phyloP scores from a whole-genome alignment of 2,329 filamentous ascomycete species.

The Cladosporium cucumerinum region DNA sequence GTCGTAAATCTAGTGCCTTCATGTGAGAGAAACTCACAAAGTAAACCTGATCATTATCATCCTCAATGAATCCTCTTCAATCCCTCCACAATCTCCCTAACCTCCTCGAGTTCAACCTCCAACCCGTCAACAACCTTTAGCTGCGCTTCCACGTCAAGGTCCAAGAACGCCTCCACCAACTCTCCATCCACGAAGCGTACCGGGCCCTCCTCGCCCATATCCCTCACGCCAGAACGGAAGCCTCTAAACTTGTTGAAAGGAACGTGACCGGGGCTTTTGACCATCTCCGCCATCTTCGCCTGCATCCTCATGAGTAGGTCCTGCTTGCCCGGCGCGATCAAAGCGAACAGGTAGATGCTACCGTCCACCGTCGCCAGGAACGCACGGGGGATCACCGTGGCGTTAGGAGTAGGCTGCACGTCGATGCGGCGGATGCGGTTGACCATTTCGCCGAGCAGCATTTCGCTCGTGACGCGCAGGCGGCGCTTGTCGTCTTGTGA shows the following conservation, averaged over 20 bases:
- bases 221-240: constrained; percentile 68
- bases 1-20: not conserved
- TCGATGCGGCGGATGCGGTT: constrained; percentile 78
- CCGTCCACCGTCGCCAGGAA: constrained; percentile 92
- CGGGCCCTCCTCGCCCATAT: constrained; percentile 63
- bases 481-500: constrained; percentile 69
- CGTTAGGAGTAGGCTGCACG: constrained; percentile 60
- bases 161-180: constrained; percentile 79
- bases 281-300: constrained; percentile 60
- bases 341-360: constrained; percentile 82
- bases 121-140: constrained; percentile 51
- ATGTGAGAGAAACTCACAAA: not conserved
- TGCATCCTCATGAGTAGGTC: constrained; percentile 84
- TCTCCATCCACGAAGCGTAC: constrained; percentile 91
- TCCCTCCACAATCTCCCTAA: constrained; percentile 59
- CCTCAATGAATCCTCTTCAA: constrained; percentile 19
- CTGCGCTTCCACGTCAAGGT: constrained; percentile 60
- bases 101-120: constrained; percentile 51
- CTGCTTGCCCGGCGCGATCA: constrained; percentile 68
- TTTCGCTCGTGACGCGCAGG: constrained; percentile 72
- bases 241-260: constrained; percentile 78
- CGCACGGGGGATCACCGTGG: constrained; percentile 73
- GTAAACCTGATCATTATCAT: not conserved
- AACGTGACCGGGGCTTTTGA: constrained; percentile 69
- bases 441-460: constrained; percentile 87